Evolutionary conservation across 805 yeast species (phyloP).

Genomic region (Myxozyma geophila): DNA sequence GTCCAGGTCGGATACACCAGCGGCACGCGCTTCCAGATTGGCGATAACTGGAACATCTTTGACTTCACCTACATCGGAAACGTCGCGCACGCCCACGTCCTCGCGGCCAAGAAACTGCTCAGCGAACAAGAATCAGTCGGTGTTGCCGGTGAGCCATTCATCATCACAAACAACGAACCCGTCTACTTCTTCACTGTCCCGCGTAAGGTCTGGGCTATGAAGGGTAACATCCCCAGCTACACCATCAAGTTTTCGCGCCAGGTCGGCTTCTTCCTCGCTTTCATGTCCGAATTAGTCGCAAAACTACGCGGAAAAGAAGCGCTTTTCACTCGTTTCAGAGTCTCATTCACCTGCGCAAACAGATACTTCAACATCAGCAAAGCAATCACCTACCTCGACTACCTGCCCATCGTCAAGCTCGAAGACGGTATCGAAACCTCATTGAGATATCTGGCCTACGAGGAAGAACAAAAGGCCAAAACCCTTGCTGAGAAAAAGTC

Average conservation of each 20-base stretch:
- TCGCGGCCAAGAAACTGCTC: conserved; percentile 81
- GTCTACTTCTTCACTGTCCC: conserved; percentile 97
- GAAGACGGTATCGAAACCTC: conserved; percentile 82
- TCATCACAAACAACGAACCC: conserved; percentile 92
- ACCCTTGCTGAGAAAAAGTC: conserved; percentile 17
- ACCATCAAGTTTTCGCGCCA: conserved; percentile 72
- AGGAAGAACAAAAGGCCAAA: conserved; percentile 28
- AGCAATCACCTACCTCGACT: conserved; percentile 78
- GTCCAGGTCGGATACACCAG: conserved; percentile 80
- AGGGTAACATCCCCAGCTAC: conserved; percentile 75
- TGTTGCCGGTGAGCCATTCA: conserved; percentile 86
- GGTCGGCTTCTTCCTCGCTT: conserved; percentile 81
- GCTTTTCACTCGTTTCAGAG: conserved; percentile 95
- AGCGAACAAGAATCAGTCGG: conserved; percentile 37
- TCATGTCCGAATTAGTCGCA: conserved; percentile 74
- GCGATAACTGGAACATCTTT: conserved; percentile 89
- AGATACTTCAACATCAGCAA: conserved; percentile 91
- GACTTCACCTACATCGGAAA: conserved; percentile 99
- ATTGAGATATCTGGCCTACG: conserved; percentile 86
- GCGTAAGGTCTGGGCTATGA: conserved; percentile 95
- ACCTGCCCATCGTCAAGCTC: conserved; percentile 75
- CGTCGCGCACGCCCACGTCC: conserved; percentile 94
- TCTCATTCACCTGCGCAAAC: conserved; percentile 85
- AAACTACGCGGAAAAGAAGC: conserved; percentile 79
- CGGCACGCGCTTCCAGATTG: conserved; percentile 90